Conservation (phyloP, 169 alveolate genomes). For the Eimeria sp. region DNA sequence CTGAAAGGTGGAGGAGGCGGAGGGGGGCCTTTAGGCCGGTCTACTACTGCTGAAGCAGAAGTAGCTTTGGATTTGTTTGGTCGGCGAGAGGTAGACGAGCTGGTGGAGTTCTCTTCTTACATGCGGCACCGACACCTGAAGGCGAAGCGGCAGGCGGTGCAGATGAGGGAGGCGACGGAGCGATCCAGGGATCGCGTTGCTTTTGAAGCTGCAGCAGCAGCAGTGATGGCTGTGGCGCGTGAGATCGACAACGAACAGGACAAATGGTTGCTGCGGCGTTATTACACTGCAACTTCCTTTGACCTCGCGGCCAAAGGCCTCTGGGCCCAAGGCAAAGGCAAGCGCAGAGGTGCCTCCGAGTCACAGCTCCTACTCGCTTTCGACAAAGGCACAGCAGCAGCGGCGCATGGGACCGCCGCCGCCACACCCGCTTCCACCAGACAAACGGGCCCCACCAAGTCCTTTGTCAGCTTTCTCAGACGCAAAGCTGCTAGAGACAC, state of each 20-base stretch:
- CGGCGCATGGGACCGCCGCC: neutral
- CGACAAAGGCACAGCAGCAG: neutral
- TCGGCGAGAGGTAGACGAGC: slow-evolving; percentile 37
- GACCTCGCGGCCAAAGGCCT: slow-evolving; percentile 38
- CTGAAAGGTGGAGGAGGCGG: neutral
- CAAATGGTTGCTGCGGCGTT: slow-evolving; percentile 3
- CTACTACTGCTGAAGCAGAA: slow-evolving; percentile 6
- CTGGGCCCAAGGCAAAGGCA: slow-evolving; percentile 31
- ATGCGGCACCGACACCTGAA: slow-evolving; percentile 69
- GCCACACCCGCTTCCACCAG: neutral
- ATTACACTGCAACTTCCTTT: slow-evolving; percentile 60
- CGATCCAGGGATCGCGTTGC: slow-evolving; percentile 73
- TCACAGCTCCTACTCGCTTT: slow-evolving; percentile 16
- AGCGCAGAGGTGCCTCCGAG: slow-evolving; percentile 62
- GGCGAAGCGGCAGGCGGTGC: slow-evolving; percentile 75
- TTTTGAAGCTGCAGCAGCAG: slow-evolving; percentile 68
- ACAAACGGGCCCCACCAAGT: slow-evolving; percentile 27
- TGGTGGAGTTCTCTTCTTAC: slow-evolving; percentile 61
- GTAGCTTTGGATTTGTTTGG: slow-evolving; percentile 66
- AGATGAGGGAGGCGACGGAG: slow-evolving; percentile 78
- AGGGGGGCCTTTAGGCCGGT: neutral
- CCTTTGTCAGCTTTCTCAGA: slow-evolving; percentile 52
- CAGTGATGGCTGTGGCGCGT: slow-evolving; percentile 45
- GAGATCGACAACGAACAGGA: slow-evolving; percentile 35
- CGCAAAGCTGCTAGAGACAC: neutral